phyloP scores from a whole-genome alignment of 805 yeast species.

The Saccharomyces eubayanus region DNA sequence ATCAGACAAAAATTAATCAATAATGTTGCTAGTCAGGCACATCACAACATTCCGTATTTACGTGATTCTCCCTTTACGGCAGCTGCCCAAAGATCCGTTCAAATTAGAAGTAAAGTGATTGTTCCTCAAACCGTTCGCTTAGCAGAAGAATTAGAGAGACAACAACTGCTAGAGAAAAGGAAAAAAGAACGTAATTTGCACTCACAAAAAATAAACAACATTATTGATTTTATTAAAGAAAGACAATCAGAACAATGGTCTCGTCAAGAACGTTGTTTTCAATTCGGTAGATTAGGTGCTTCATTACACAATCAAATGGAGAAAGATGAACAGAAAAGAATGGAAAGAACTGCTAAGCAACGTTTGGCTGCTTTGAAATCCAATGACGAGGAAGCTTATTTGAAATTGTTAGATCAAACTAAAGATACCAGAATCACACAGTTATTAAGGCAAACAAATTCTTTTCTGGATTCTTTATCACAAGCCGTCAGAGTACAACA shows the following conservation, averaged over 20 bases:
- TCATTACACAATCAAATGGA: constrained; percentile 37
- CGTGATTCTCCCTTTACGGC: constrained; percentile 47
- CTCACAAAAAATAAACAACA: constrained; percentile 37
- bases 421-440: constrained; percentile 84
- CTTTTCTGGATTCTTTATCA: constrained; percentile 68
- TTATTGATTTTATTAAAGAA: constrained; percentile 30
- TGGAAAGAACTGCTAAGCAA: constrained; percentile 77
- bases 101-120: constrained; percentile 58
- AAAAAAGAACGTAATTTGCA: constrained; percentile 45
- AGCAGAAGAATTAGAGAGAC: constrained; percentile 68
- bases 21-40: constrained; percentile 46
- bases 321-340: constrained; percentile 65
- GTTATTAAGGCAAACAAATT: constrained; percentile 69
- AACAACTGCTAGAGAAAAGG: constrained; percentile 53
- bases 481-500: constrained; percentile 76
- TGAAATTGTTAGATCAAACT: constrained; percentile 75
- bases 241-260: constrained; percentile 20
- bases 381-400: constrained; percentile 82
- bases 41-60: constrained; percentile 44
- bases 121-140: constrained; percentile 67
- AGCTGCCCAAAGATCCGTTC: constrained; percentile 62
- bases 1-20: constrained; percentile 53
- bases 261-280: constrained; percentile 24
- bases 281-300: constrained; percentile 24
- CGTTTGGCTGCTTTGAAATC: constrained; percentile 82